Conservation (phyloP, 2,329 filamentous ascomycete species). For the Colletotrichum lupini region DNA sequence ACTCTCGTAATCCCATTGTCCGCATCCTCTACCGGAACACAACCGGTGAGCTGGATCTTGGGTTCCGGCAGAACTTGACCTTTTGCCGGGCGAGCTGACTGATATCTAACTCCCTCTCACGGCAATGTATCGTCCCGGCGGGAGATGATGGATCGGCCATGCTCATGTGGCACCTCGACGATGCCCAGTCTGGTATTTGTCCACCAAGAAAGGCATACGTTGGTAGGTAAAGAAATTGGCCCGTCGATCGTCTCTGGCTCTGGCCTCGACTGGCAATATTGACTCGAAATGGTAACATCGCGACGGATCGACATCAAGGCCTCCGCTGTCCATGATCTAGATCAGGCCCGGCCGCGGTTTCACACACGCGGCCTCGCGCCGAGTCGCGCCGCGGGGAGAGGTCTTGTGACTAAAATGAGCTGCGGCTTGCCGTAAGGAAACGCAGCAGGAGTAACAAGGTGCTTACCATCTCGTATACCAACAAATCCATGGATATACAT, state of each 20-base stretch:
- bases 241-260: background rate
- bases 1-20: background rate
- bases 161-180: background rate
- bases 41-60: background rate
- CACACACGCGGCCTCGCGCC: too few relatives aligned
- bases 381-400: background rate
- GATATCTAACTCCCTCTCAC: background rate
- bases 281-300: background rate
- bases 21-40: background rate
- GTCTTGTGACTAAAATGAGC: slow-evolving; percentile 2
- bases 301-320: background rate
- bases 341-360: background rate
- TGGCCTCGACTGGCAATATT: background rate
- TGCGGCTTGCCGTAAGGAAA: background rate
- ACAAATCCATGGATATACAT: background rate
- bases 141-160: background rate
- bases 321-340: background rate
- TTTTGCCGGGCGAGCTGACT: background rate
- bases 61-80: background rate
- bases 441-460: background rate
- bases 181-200: background rate
- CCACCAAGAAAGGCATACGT: background rate
- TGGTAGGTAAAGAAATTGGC: background rate
- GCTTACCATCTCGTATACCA: background rate
- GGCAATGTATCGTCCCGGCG: background rate